Percentiles rank a stretch among this genome's conserved stretches.
Conservation (phyloP, 805 yeast species). For the Wickerhamiella hasegawae region DNA sequence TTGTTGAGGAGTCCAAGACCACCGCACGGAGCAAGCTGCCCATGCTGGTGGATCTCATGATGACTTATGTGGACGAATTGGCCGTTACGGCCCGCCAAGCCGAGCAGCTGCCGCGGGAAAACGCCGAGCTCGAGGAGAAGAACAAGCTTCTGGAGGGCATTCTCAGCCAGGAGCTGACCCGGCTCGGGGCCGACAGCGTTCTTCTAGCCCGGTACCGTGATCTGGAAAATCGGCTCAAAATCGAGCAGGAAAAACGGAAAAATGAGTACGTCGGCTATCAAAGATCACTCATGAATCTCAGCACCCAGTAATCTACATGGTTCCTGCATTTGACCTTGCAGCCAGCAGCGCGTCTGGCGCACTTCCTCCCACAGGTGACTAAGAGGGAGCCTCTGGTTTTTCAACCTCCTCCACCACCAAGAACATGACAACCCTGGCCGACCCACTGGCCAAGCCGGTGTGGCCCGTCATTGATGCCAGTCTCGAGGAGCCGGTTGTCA, state of each 20-base stretch:
- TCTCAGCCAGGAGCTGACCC: constrained; percentile 8
- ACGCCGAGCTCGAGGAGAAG: constrained; percentile 8
- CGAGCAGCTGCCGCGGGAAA: constrained; percentile 4
- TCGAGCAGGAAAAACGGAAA: constrained; percentile 12
- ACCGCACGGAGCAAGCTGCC: constrained; percentile 12
- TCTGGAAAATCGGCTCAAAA: constrained; percentile 8
- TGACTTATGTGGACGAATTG: constrained; percentile 9
- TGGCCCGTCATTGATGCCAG: constrained; percentile 12
- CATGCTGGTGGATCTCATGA: constrained; percentile 9
- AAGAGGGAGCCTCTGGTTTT: background rate
- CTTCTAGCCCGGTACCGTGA: constrained; percentile 12
- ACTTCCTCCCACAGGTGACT: background rate
- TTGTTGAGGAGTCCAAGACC: constrained; percentile 7
- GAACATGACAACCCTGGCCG: background rate
- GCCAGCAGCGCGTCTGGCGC: background rate
- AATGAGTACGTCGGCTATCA: constrained; percentile 10
- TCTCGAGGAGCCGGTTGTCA: constrained; percentile 5
- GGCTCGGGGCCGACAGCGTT: constrained; percentile 12
- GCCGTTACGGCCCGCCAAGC: constrained; percentile 6
- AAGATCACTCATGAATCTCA: constrained; percentile 3
- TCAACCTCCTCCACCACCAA: background rate
- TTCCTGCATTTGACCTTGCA: background rate
- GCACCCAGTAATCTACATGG: constrained; percentile 1
- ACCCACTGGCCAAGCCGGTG: constrained; percentile 13
- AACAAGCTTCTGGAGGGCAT: constrained; percentile 8